Evolutionary conservation across 2,329 filamentous ascomycete species (phyloP).

Genomic region (Clonostachys byssicola): DNA sequence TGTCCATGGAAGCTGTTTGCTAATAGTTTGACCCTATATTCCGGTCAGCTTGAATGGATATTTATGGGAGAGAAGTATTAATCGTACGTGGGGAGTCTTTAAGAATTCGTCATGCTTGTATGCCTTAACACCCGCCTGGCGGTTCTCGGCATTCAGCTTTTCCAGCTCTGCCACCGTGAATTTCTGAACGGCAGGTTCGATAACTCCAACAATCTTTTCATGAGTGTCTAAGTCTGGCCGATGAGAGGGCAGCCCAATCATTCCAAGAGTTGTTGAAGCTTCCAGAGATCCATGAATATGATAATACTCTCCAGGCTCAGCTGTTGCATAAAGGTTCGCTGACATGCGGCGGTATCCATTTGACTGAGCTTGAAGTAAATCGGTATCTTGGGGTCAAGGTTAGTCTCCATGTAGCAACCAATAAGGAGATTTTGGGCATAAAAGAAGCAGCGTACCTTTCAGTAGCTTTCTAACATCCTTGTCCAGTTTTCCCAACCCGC

Average conservation of each 20-base stretch:
- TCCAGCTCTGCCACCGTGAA: conserved; percentile 55
- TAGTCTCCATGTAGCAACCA: not conserved
- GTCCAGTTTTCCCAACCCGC: conserved; percentile 30
- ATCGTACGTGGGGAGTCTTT: conserved; percentile 37
- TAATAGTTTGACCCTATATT: conserved; percentile 37
- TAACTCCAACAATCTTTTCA: conserved; percentile 50
- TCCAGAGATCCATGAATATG: conserved; percentile 74
- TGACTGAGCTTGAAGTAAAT: conserved; percentile 66
- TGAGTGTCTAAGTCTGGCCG: conserved; percentile 59
- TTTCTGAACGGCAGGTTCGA: conserved; percentile 53
- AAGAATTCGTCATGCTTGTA: conserved; percentile 57
- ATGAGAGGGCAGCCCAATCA: conserved; percentile 63
- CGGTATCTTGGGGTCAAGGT: conserved; percentile 52
- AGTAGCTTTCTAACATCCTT: conserved; percentile 20
- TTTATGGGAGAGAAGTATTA: conserved; percentile 10
- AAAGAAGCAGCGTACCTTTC: conserved; percentile 14
- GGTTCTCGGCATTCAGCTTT: conserved; percentile 45
- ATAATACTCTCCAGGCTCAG: conserved; percentile 62
- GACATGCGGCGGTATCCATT: conserved; percentile 68
- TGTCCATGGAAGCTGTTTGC: conserved; percentile 37
- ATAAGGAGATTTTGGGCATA: not conserved
- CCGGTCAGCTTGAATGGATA: not conserved
- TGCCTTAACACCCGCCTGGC: conserved; percentile 57
- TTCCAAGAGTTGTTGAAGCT: conserved; percentile 62
- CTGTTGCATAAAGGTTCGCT: conserved; percentile 68